Evolutionary conservation across 768 basidiomycete genomes (phyloP).

Genomic region (Candolleomyces efflorescens): DNA sequence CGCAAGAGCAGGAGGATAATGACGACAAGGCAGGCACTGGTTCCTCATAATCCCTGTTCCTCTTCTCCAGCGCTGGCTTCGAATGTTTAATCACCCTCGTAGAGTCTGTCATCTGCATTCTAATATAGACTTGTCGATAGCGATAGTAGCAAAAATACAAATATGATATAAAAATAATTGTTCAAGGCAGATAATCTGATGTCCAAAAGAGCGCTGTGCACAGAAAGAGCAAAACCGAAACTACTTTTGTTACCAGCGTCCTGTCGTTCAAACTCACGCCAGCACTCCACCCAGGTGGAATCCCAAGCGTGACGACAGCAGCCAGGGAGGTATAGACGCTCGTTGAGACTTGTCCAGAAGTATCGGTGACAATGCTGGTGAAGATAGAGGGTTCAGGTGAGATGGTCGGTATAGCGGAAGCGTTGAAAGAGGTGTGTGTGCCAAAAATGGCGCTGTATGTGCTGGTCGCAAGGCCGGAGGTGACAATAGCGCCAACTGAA

Average conservation of each 20-base stretch:
- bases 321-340: constrained; percentile 44
- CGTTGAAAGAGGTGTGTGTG: constrained; percentile 32
- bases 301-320: constrained; percentile 53
- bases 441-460: constrained; percentile 64
- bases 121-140: no score
- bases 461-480: constrained; percentile 62
- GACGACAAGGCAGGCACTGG: no score
- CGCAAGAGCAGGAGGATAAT: no score
- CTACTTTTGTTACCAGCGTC: background rate
- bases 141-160: no score
- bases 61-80: no score
- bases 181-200: no score
- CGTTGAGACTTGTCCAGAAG: constrained; percentile 49
- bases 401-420: constrained; percentile 55
- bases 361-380: constrained; percentile 56
- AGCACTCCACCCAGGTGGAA: constrained; percentile 56
- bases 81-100: background rate
- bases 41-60: no score
- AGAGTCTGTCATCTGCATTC: background rate
- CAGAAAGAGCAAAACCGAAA: background rate
- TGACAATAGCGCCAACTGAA: constrained; percentile 48
- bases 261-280: constrained; percentile 7
- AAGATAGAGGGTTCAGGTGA: constrained; percentile 43
- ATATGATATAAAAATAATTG: no score
- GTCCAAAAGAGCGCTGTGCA: no score